Conservation (phyloP, 345 rosid species). For the Corymbia maculata region DNA sequence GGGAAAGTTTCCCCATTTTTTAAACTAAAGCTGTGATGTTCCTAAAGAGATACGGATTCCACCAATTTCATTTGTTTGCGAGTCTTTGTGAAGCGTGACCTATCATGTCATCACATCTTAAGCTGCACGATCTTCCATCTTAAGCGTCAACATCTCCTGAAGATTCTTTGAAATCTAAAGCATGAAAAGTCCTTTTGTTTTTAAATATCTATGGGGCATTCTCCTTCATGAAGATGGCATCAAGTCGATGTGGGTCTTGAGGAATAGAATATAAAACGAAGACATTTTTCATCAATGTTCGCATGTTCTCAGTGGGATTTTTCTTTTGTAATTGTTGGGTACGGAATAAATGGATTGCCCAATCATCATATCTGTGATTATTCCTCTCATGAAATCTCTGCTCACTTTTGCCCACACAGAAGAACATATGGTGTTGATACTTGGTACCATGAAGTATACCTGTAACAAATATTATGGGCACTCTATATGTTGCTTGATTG, state of each 20-base stretch:
- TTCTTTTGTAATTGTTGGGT: not conserved
- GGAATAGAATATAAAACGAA: not conserved
- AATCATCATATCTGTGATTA: not conserved
- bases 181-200: not conserved
- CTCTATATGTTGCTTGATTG: constrained; percentile 3
- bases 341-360: not conserved
- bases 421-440: not conserved
- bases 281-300: not conserved
- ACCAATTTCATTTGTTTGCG: not conserved
- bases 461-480: not conserved
- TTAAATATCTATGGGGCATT: not conserved
- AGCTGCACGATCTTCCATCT: not conserved
- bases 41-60: not conserved
- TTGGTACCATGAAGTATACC: not conserved
- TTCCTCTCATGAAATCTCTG: not conserved
- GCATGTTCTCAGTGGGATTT: not conserved
- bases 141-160: not conserved
- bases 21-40: not conserved
- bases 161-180: not conserved
- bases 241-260: too few relatives aligned
- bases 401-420: not conserved
- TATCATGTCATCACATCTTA: not conserved
- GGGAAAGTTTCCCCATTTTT: not conserved
- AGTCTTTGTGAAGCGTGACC: not conserved
- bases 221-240: too few relatives aligned